These are phyloP conservation scores for Lepidium aucheri DNA, from an alignment of 345 rosid genomes.

Conservation along the genomic window DNA sequence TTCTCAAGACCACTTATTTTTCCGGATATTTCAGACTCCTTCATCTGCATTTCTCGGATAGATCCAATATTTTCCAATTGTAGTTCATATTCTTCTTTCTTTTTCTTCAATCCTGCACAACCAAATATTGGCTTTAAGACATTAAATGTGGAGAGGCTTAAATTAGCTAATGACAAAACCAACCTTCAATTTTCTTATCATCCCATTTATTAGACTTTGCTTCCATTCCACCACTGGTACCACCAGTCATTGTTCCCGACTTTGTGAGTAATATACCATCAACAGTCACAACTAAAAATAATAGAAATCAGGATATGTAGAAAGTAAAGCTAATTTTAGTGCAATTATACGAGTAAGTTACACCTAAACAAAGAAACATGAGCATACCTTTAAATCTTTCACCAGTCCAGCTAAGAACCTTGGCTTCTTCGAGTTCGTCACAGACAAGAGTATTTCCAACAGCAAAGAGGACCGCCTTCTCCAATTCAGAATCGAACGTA, in stretches of 20 bases:
- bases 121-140: constrained; percentile 12
- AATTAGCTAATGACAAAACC: constrained; percentile 14
- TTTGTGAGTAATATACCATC: constrained; percentile 92
- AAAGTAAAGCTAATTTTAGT: background rate
- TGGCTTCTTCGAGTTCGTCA: constrained; percentile 95
- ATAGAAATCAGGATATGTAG: constrained; percentile 9
- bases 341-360: constrained; percentile 7
- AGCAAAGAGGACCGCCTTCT: constrained; percentile 89
- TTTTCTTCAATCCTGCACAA: constrained; percentile 59
- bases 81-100: constrained; percentile 67
- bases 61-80: constrained; percentile 87
- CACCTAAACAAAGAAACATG: constrained; percentile 1
- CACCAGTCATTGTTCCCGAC: constrained; percentile 99
- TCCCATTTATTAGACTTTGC: constrained; percentile 97
- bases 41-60: constrained; percentile 88
- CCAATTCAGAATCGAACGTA: constrained; percentile 81
- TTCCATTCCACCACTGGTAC: constrained; percentile 98
- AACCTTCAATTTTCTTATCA: constrained; percentile 91
- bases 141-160: constrained; percentile 16
- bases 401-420: constrained; percentile 87
- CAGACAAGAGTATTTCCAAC: constrained; percentile 97
- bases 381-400: constrained; percentile 81
- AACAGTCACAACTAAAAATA: constrained; percentile 76
- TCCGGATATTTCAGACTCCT: constrained; percentile 88
- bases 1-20: constrained; percentile 93